These are phyloP conservation scores for Clonostachys rhizophaga DNA, from an alignment of 2,329 filamentous ascomycete species.

Conservation along the genomic window DNA sequence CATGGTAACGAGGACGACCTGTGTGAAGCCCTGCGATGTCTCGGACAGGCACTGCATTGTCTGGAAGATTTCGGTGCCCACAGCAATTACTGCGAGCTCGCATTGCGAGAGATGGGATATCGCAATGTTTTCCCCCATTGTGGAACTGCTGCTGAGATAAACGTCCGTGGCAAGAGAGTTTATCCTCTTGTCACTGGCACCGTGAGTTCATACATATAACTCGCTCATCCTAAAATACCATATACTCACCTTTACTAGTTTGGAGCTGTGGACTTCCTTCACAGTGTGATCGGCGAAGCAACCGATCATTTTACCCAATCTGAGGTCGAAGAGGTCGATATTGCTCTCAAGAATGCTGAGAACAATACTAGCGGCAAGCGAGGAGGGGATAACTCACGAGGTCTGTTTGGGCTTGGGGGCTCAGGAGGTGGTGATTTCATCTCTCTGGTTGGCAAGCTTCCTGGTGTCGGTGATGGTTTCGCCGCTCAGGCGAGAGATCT, in stretches of 20 bases:
- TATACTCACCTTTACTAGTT: conserved; percentile 36
- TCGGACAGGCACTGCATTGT: conserved; percentile 73
- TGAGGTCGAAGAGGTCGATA: conserved; percentile 76
- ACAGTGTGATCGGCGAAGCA: conserved; percentile 73
- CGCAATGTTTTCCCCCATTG: conserved; percentile 79
- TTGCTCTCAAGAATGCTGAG: conserved; percentile 67
- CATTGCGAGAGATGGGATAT: conserved; percentile 70
- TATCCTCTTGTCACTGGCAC: conserved; percentile 69
- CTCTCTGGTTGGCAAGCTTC: conserved; percentile 70
- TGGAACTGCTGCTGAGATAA: conserved; percentile 62
- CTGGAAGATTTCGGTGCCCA: conserved; percentile 78
- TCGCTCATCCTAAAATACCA: background rate
- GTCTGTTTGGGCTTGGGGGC: conserved; percentile 33
- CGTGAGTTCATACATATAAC: background rate
- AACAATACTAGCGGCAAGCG: conserved; percentile 33
- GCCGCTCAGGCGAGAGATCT: conserved; percentile 62
- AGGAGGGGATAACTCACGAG: conserved; percentile 29
- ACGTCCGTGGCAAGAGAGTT: conserved; percentile 56
- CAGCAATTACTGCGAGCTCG: conserved; percentile 79
- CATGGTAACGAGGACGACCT: conserved; percentile 69
- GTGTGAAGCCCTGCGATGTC: conserved; percentile 72
- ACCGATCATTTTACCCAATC: conserved; percentile 83
- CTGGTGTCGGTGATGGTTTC: conserved; percentile 61
- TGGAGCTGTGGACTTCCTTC: conserved; percentile 78
- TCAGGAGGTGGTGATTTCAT: conserved; percentile 51